phyloP scores from a whole-genome alignment of 2,329 filamentous ascomycete genomes.

The Paraphaeosphaeria sporulosa region DNA sequence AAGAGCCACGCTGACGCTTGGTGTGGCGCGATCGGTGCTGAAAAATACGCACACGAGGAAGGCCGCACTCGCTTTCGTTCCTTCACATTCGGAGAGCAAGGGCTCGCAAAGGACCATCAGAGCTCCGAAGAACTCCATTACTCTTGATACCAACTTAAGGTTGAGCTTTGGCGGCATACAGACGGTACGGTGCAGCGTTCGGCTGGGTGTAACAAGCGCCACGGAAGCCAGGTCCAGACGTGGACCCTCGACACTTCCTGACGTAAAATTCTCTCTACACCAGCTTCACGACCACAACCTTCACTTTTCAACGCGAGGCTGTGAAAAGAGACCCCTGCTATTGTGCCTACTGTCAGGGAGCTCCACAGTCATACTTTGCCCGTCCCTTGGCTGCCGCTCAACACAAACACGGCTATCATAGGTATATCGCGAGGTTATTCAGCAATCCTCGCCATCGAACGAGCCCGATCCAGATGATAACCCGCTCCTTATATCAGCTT shows the following conservation, averaged over 20 bases:
- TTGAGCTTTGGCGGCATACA: neutral
- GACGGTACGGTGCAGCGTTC: neutral
- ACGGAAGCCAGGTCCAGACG: neutral
- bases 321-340: neutral
- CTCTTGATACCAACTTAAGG: neutral
- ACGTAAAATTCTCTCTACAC: conserved; percentile 9
- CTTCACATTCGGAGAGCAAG: neutral
- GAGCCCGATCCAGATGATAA: conserved; percentile 1
- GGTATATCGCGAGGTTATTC: neutral
- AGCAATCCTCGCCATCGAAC: neutral
- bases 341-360: neutral
- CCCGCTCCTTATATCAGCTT: neutral
- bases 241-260: conserved; percentile 2
- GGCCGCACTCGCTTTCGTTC: neutral
- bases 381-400: neutral
- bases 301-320: neutral
- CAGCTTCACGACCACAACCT: neutral
- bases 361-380: too few relatives aligned
- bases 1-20: neutral
- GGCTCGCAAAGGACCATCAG: neutral
- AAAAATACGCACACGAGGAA: conserved; percentile 8
- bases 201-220: conserved; percentile 1
- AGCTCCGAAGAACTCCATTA: neutral
- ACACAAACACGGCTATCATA: neutral
- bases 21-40: conserved; percentile 3